Percentiles rank a stretch among this genome's conserved stretches.
These are phyloP conservation scores for Triticum urartu DNA, from an alignment of 176 grass and related monocot genomes.

Conservation along the genomic window DNA sequence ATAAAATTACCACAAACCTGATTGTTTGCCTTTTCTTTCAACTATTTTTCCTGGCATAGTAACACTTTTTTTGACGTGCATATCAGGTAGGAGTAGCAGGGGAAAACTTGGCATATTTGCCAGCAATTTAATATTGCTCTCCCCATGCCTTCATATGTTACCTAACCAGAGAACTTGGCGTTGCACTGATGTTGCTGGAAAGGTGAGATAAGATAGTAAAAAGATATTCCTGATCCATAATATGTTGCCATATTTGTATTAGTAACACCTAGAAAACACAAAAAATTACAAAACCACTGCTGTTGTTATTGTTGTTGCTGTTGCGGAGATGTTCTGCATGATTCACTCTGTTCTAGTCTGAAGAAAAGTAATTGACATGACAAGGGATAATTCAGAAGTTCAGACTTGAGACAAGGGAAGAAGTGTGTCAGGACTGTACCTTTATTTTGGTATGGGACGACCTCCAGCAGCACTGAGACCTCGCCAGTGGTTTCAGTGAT, in stretches of 20 bases:
- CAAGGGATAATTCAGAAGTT: background rate
- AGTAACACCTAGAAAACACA: background rate
- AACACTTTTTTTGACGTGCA: background rate
- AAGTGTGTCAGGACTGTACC: slow-evolving; percentile 5
- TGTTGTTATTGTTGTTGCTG: too few relatives aligned
- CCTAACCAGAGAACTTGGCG: slow-evolving; percentile 21
- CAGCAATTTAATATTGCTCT: slow-evolving; percentile 47
- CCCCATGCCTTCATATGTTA: slow-evolving; percentile 67
- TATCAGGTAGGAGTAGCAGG: slow-evolving; percentile 60
- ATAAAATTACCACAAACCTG: background rate
- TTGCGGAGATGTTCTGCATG: too few relatives aligned
- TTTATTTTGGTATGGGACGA: slow-evolving; percentile 41
- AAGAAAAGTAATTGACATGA: background rate
- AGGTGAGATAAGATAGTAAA: slow-evolving; percentile 30
- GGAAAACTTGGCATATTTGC: slow-evolving; percentile 63
- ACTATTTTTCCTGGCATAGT: background rate
- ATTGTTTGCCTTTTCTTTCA: background rate
- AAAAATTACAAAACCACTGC: too few relatives aligned
- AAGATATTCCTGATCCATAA: background rate
- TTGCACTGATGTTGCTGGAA: slow-evolving; percentile 7
- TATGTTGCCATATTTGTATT: background rate
- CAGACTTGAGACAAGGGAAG: background rate
- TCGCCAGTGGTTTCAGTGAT: slow-evolving; percentile 47
- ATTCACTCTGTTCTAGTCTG: background rate
- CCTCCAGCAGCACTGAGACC: slow-evolving; percentile 62